These are phyloP conservation scores for Nakaseomyces nivariensis DNA, from an alignment of 1,139 yeast species.

Conservation along the genomic window DNA sequence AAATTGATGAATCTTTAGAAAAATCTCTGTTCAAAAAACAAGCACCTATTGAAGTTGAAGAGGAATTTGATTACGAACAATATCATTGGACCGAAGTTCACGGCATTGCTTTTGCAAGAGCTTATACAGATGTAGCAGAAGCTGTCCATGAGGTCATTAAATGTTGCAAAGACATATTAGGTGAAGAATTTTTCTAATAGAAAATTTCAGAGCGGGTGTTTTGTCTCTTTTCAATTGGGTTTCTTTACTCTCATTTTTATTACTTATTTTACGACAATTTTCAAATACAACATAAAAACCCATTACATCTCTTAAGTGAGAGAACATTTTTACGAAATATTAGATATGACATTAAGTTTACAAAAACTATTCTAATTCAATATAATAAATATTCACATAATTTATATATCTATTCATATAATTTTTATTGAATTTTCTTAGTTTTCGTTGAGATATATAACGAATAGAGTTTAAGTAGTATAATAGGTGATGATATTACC, in stretches of 20 bases:
- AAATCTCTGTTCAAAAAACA: conserved; percentile 6
- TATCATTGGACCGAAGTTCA: conserved; percentile 40
- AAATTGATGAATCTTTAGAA: conserved; percentile 6
- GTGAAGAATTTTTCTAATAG: conserved; percentile 30
- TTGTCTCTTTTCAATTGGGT: neutral
- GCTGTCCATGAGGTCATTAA: conserved; percentile 34
- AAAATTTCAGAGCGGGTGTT: no score
- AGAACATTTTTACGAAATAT: neutral
- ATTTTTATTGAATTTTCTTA: no score
- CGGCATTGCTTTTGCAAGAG: conserved; percentile 40
- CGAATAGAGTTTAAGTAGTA: no score
- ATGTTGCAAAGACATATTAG: conserved; percentile 35
- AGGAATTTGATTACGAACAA: conserved; percentile 23
- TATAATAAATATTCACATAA: no score
- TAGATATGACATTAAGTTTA: neutral
- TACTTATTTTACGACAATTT: no score
- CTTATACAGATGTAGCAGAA: conserved; percentile 38
- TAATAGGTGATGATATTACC: no score
- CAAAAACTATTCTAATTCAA: neutral
- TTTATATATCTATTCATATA: no score
- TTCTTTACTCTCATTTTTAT: neutral
- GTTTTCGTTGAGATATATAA: no score
- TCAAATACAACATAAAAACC: no score
- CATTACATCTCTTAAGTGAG: neutral
- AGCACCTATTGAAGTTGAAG: conserved; percentile 2